Evolutionary conservation across 345 rosid genomes (phyloP).

Genomic region (Dimocarpus longan): DNA sequence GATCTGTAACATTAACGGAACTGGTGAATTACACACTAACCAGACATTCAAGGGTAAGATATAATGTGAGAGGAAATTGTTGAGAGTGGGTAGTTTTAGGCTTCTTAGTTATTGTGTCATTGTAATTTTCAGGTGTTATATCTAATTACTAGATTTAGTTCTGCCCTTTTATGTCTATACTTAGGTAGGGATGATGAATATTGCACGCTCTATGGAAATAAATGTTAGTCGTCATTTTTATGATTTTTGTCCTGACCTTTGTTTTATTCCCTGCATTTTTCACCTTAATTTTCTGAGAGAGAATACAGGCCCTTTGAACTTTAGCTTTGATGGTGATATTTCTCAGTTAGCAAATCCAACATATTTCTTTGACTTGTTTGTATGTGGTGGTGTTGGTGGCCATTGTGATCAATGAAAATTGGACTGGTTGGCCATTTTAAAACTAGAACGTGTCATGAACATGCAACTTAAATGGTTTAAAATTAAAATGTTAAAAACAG

Average conservation of each 20-base stretch:
- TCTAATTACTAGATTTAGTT: constrained; percentile 27
- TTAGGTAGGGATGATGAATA: constrained; percentile 25
- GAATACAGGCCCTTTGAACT: constrained; percentile 2
- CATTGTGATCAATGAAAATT: not conserved
- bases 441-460: too few relatives aligned
- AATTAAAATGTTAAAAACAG: too few relatives aligned
- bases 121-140: constrained; percentile 31
- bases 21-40: constrained; percentile 37
- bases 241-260: constrained; percentile 12
- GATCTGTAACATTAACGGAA: constrained; percentile 37
- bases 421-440: not conserved
- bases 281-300: not conserved
- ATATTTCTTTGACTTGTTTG: constrained; percentile 1
- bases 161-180: constrained; percentile 26
- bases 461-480: too few relatives aligned
- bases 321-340: constrained; percentile 25
- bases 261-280: not conserved
- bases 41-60: constrained; percentile 18
- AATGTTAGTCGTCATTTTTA: constrained; percentile 23
- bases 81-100: constrained; percentile 17
- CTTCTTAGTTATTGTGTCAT: constrained; percentile 15
- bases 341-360: constrained; percentile 14
- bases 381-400: not conserved
- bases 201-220: constrained; percentile 34
- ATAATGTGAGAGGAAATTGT: not conserved